phyloP scores from a whole-genome alignment of 345 rosid species.

The Salix suchowensis region DNA sequence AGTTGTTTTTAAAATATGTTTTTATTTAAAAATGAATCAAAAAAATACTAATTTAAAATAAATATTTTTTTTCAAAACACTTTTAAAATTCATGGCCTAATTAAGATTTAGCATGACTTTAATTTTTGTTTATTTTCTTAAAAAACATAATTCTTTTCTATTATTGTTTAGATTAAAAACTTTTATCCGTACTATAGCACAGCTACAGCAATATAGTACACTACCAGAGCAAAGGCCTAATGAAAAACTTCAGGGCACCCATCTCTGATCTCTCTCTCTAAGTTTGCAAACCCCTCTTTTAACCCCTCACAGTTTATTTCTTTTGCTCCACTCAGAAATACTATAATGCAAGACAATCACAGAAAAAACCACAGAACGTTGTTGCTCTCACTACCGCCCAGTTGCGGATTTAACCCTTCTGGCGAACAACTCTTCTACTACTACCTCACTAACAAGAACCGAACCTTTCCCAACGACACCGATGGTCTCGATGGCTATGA shows the following conservation, averaged over 20 bases:
- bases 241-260: conserved; percentile 19
- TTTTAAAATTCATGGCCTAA: no score
- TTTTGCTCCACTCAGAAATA: neutral
- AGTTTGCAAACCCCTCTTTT: conserved; percentile 14
- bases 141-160: no score
- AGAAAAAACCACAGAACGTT: neutral
- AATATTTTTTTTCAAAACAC: no score
- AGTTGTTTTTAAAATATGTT: no score
- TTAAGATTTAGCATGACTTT: no score
- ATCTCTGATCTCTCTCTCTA: conserved; percentile 9
- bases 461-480: neutral
- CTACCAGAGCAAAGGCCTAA: neutral
- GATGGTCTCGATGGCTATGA: conserved; percentile 18
- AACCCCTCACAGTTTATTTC: neutral
- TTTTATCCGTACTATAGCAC: no score
- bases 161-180: no score
- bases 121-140: no score
- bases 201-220: no score
- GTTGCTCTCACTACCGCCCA: conserved; percentile 30
- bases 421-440: conserved; percentile 35
- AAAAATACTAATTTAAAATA: no score
- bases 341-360: neutral
- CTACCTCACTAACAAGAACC: conserved; percentile 42
- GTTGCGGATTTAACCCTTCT: conserved; percentile 48
- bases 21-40: no score